Evolutionary conservation across 208 protist species (phyloP), one percentile per base, ranked within the genome.

Genomic region (Wallacemonas sp.): DNA sequence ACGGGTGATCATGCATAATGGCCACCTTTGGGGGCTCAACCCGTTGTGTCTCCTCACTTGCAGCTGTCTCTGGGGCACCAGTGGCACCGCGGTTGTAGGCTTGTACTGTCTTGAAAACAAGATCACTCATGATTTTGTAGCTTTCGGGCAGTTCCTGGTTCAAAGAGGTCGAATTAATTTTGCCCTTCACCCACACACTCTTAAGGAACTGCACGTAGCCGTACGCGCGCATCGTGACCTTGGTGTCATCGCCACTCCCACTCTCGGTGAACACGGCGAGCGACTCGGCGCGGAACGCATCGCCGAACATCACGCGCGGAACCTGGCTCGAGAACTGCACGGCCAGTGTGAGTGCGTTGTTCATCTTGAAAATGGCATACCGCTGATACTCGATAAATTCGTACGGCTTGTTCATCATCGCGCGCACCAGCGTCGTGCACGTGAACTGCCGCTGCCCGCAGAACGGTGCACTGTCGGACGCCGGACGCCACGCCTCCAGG

Each of bases 301-400:
- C 80, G 25, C 73, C 59, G 61, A 82, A 87, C 81, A 81, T 85
- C 23, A 87, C 81, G 20, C 81, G 79, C 2, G 72, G 57, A 3
- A 77, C 71, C 73, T 90, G 84, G 41, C 75, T 81, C 36, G 84
- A 90, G 31, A 87, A 76, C 55, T 90, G 84, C 41, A 87, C 70
- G 38, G 79, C 54, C 32, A 91, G 61, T n/a, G 76, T 85, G 22
- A 81, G 81, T 57, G 41, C 48, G 23, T 74, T 81, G 36, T 49
- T 67, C 26, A 91, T 50, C 64, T 83, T 86, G 69, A 84, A 57
- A 45, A 91, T 72, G 4, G 78, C 79, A 59, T 86, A 91, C 26
- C 81, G 75, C 61, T 91, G 71, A 64, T 86, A 87, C 70, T 91
- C 79, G 44, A 70, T 75, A 61, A 77, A 86, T 25, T 55, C 31